These are phyloP conservation scores for Arthrobotrys entomopaga DNA, from an alignment of 2,329 filamentous ascomycete species.

Conservation along the genomic window DNA sequence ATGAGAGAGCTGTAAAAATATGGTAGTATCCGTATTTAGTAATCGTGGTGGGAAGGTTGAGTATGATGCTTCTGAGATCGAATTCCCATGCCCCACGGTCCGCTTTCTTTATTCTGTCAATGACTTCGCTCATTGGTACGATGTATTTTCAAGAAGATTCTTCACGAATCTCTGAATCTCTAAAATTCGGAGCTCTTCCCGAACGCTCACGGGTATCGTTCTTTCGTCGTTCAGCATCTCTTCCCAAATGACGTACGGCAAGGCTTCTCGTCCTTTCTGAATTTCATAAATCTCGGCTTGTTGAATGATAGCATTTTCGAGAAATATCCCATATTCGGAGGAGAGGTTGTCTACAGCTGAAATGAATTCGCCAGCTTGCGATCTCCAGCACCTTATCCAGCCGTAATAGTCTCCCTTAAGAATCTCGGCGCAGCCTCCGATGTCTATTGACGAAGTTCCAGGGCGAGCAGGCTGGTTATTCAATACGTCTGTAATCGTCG, in stretches of 20 bases:
- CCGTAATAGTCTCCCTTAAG: conserved; percentile 11
- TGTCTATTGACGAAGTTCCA: not conserved
- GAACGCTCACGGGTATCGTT: conserved; percentile 1
- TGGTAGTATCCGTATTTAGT: conserved; percentile 17
- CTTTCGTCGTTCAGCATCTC: conserved; percentile 6
- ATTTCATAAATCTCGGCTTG: not conserved
- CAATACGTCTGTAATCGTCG: not conserved
- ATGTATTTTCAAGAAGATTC: conserved; percentile 13
- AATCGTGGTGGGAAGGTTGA: conserved; percentile 9
- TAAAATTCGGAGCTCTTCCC: conserved; percentile 13
- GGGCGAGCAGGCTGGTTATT: not conserved
- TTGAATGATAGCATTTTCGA: conserved; percentile 3
- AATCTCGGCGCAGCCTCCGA: conserved; percentile 10
- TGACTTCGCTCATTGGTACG: conserved; percentile 12
- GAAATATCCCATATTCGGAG: not conserved
- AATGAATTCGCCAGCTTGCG: conserved; percentile 1
- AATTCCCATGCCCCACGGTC: conserved; percentile 5
- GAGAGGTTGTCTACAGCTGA: not conserved
- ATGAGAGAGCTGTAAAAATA: conserved; percentile 9
- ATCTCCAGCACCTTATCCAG: conserved; percentile 5
- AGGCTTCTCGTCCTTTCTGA: not conserved
- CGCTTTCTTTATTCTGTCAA: conserved; percentile 8
- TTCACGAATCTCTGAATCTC: conserved; percentile 11
- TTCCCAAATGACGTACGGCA: conserved; percentile 3
- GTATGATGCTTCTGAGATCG: conserved; percentile 16